These are phyloP conservation scores for Thymus mandschuricus DNA, from an alignment of 257 asterid species.

Conservation along the genomic window DNA sequence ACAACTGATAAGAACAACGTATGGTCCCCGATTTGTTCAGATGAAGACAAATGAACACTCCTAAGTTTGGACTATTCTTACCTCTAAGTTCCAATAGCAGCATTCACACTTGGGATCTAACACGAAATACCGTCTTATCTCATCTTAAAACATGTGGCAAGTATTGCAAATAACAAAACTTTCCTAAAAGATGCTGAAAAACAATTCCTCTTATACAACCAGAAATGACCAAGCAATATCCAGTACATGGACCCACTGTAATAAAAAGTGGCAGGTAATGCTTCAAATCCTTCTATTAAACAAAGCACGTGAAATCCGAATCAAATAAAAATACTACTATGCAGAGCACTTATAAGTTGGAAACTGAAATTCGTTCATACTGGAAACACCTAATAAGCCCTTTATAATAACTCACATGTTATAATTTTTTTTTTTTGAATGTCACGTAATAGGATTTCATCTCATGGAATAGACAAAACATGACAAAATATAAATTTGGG, in stretches of 20 bases:
- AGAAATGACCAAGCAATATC: not conserved
- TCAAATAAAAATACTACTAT: not conserved
- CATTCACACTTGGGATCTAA: not conserved
- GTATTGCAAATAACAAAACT: not conserved
- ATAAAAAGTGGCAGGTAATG: not conserved
- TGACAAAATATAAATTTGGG: not conserved
- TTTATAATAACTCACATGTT: not conserved
- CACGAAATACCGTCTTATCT: not conserved
- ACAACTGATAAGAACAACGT: not conserved
- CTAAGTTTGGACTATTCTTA: not conserved
- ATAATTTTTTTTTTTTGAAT: too few relatives aligned
- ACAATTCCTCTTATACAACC: not conserved
- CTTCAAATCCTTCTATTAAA: conserved; percentile 1
- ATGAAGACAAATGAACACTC: not conserved
- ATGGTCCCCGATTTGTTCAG: not conserved
- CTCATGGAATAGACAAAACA: not conserved
- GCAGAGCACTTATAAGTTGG: not conserved
- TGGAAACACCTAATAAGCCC: not conserved
- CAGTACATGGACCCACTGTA: not conserved
- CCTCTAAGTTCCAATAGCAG: not conserved
- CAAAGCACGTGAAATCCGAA: conserved; percentile 18
- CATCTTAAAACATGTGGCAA: conserved; percentile 9
- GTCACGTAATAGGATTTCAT: not conserved
- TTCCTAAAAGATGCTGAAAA: not conserved
- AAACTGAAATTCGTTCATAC: not conserved